These are phyloP conservation scores for Malus hybrid DNA, from an alignment of 331 rosid species.

Conservation along the genomic window DNA sequence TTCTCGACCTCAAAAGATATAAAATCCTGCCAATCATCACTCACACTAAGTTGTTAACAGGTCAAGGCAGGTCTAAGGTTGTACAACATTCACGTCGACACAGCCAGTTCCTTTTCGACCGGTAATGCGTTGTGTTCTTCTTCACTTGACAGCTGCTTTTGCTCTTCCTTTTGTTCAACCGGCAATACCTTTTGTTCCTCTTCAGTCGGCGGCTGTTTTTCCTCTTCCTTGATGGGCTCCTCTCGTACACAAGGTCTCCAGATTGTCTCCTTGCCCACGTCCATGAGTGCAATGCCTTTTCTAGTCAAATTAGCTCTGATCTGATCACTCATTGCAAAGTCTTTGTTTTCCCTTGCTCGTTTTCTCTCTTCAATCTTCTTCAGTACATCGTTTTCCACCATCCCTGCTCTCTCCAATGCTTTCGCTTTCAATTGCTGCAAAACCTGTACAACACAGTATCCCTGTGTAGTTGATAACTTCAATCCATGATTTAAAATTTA, in stretches of 20 bases:
- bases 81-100: slow-evolving; percentile 15
- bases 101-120: neutral
- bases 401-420: slow-evolving; percentile 69
- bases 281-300: slow-evolving; percentile 87
- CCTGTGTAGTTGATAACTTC: neutral
- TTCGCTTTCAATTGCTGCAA: slow-evolving; percentile 69
- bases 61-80: neutral
- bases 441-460: slow-evolving; percentile 41
- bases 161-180: slow-evolving; percentile 10
- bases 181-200: neutral
- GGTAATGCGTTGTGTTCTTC: slow-evolving; percentile 3
- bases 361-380: slow-evolving; percentile 55
- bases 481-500: neutral
- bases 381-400: slow-evolving; percentile 61
- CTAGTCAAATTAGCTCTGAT: slow-evolving; percentile 59
- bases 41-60: neutral
- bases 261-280: slow-evolving; percentile 66
- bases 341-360: slow-evolving; percentile 66
- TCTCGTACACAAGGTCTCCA: slow-evolving; percentile 83
- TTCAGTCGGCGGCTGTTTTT: slow-evolving; percentile 8
- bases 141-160: slow-evolving; percentile 6
- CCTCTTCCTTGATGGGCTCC: slow-evolving; percentile 16
- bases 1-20: neutral
- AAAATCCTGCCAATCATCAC: neutral
- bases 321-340: slow-evolving; percentile 61